These are phyloP conservation scores for Beauveria australis DNA, from an alignment of 2,329 filamentous ascomycete genomes.

Conservation along the genomic window DNA sequence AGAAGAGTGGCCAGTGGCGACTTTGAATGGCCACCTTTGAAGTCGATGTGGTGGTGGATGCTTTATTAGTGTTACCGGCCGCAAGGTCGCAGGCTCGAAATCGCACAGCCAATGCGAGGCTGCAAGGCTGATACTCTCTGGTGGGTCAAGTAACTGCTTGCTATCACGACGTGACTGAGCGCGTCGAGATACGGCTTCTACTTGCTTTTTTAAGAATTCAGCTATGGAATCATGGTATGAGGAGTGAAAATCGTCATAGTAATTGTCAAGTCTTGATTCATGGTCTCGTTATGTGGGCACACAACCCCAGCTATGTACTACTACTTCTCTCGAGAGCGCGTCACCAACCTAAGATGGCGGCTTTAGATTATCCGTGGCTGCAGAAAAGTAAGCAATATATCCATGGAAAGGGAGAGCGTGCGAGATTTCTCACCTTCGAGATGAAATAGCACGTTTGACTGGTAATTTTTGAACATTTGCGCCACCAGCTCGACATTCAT, in stretches of 20 bases:
- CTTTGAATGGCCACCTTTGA: slow-evolving; percentile 13
- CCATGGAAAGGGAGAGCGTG: background rate
- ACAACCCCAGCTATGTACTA: background rate
- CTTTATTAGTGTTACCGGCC: slow-evolving; percentile 16
- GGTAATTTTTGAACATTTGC: slow-evolving; percentile 99
- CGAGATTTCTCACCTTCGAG: slow-evolving; percentile 63
- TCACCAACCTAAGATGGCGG: slow-evolving; percentile 52
- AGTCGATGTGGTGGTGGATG: slow-evolving; percentile 19
- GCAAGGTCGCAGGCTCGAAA: slow-evolving; percentile 11
- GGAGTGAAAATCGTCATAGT: background rate
- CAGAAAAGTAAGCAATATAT: slow-evolving; percentile 13
- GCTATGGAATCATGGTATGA: background rate
- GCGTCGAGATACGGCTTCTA: background rate
- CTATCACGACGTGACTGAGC: background rate
- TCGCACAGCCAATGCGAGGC: slow-evolving; percentile 22
- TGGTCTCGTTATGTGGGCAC: background rate
- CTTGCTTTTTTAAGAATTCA: background rate
- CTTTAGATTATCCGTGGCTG: slow-evolving; percentile 77
- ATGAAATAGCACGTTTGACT: slow-evolving; percentile 95
- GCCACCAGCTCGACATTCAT: slow-evolving; percentile 98
- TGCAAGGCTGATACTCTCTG: slow-evolving; percentile 26
- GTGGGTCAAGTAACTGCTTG: slow-evolving; percentile 13
- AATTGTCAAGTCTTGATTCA: background rate
- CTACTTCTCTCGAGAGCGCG: background rate
- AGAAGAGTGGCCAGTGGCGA: slow-evolving; percentile 6